Conservation (phyloP, 768 basidiomycete genomes). For the Rhodocollybia butyracea region DNA sequence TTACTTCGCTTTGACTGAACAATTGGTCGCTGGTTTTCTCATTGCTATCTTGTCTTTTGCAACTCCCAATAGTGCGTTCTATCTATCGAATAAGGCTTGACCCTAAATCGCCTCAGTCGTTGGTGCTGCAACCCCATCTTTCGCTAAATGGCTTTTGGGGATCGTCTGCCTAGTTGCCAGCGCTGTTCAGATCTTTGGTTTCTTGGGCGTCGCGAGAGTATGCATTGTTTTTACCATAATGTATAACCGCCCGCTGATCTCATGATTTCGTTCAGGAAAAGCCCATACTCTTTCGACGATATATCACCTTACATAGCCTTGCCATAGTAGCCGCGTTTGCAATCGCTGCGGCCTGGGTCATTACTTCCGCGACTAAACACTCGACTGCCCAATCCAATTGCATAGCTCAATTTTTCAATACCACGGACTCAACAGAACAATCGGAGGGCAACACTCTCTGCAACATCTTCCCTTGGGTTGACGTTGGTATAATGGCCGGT, state of each 20-base stretch:
- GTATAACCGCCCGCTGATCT: background rate
- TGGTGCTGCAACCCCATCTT: constrained; percentile 78
- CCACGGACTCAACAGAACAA: constrained; percentile 26
- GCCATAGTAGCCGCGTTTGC: constrained; percentile 61
- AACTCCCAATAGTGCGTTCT: constrained; percentile 71
- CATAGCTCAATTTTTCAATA: constrained; percentile 50
- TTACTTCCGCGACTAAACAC: constrained; percentile 77
- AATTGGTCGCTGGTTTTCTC: constrained; percentile 62
- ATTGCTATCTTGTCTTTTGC: constrained; percentile 73
- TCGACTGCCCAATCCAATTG: constrained; percentile 67
- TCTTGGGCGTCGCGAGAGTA: constrained; percentile 80
- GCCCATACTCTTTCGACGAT: constrained; percentile 60
- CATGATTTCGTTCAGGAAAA: constrained; percentile 57
- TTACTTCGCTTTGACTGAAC: constrained; percentile 75
- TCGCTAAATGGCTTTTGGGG: constrained; percentile 71
- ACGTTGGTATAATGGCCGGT: constrained; percentile 86
- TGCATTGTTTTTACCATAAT: constrained; percentile 10
- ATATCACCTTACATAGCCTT: constrained; percentile 62
- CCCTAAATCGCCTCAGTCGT: constrained; percentile 53
- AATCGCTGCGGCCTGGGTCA: constrained; percentile 77
- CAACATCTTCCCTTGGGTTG: constrained; percentile 89
- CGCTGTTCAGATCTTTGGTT: constrained; percentile 76
- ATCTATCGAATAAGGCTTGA: background rate
- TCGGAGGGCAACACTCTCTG: constrained; percentile 73
- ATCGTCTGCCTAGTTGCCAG: constrained; percentile 75